Evolutionary conservation across 768 basidiomycete genomes (phyloP), one percentile per base, ranked within the genome.

Genomic region (Russula abietina): DNA sequence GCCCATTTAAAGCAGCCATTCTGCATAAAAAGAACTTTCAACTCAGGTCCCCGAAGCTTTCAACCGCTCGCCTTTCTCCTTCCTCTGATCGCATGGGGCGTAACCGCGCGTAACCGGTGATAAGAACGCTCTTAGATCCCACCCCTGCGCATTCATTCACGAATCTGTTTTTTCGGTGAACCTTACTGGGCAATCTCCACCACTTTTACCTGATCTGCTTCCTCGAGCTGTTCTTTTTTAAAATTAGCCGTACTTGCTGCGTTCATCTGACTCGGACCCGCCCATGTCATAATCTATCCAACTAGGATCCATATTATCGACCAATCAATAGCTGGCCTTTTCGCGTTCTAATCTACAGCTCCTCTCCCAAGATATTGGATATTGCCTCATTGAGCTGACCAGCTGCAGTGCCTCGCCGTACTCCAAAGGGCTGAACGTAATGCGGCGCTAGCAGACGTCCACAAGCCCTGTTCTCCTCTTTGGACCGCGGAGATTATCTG

Each of bases 41-140:
- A 17, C 53, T 38, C 53, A 54, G 53, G 53, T 54, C 53, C 53
- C 53, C 53, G 53, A 54, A 24, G n/a, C 14, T 9, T 46, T 46
- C 53, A 38, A 54, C 53, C 22, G 53, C 53, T 39, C 24, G 53
- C 53, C 38, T 36, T n/a, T 53, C 52, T 24, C 14, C 33, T 36
- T 36, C 36, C 36, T 36, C 36, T 12, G 28, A 30, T 36, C 36
- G 12, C 36, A 33, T 14, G 22, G 22, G 53, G 36, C 2, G 24
- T 54, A 14, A 32, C 33, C 26, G 22, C 36, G 36, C 2, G 24
- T 54, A 14, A 32, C 33, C 26, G 32, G 33, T 22, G 51, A 52
- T 52, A 32, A 51, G 32, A 24, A 14, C 4, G 11, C 46, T 46
- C 4, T 17, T 33, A 32, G 11, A 22, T 33, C 12, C 50, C 32